Conservation (phyloP, 148 eudicot genomes). For the Spergularia bocconei region DNA sequence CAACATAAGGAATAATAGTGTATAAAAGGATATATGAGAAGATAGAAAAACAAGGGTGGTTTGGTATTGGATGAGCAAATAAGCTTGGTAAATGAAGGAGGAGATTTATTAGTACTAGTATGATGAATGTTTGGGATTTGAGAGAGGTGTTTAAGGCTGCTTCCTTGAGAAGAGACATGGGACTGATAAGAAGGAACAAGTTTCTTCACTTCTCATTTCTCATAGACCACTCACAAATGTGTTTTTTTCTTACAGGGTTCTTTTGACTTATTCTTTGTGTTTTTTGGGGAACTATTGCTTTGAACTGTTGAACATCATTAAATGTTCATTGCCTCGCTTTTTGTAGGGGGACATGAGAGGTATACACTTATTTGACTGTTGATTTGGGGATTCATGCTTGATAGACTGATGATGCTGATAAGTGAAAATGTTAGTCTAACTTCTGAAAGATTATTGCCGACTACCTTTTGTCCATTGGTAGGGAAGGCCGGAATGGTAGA, state of each 20-base stretch:
- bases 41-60: background rate
- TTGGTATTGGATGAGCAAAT: constrained; percentile 16
- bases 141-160: constrained; percentile 20
- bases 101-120: constrained; percentile 2
- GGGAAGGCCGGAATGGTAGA: too few relatives aligned
- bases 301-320: background rate
- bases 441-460: background rate
- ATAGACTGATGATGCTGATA: too few relatives aligned
- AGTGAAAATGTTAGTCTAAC: background rate
- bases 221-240: background rate
- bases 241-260: background rate
- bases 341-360: background rate
- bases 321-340: background rate
- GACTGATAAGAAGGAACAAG: background rate
- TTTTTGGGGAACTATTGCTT: constrained; percentile 26
- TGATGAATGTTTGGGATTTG: background rate
- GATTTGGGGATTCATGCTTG: background rate
- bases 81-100: constrained; percentile 7
- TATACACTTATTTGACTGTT: too few relatives aligned
- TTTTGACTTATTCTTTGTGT: constrained; percentile 18
- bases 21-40: background rate
- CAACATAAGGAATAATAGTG: background rate
- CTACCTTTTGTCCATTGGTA: background rate
- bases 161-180: constrained; percentile 21
- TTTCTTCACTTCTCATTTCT: constrained; percentile 3